A percentile compares a stretch with the other conserved stretches of the same genome.
These are phyloP conservation scores for Prunus dulcis DNA, from an alignment of 306 rosid genomes.

Conservation along the genomic window DNA sequence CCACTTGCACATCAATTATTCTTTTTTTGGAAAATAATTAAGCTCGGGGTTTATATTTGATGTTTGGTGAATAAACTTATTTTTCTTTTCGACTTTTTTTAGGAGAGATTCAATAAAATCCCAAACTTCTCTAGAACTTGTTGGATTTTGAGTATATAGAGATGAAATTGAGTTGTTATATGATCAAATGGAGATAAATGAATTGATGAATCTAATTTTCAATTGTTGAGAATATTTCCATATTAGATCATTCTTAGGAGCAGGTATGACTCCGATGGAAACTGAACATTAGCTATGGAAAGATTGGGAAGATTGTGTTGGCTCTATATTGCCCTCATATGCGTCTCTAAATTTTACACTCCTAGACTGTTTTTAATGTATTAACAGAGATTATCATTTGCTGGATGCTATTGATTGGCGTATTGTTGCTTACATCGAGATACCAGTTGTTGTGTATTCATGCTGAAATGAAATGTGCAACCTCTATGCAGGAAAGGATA, in stretches of 20 bases:
- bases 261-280: not conserved
- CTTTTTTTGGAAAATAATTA: not conserved
- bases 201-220: not conserved
- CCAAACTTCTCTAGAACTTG: not conserved
- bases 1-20: not conserved
- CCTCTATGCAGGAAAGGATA: slow-evolving; percentile 68
- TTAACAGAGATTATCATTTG: not conserved
- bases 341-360: not conserved
- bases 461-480: slow-evolving; percentile 4
- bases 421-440: not conserved
- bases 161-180: not conserved
- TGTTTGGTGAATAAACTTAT: not conserved
- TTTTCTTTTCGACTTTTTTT: not conserved
- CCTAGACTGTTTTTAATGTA: not conserved
- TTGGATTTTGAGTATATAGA: not conserved
- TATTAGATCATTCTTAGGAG: not conserved
- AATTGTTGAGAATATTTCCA: not conserved
- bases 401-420: not conserved
- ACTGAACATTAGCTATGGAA: not conserved
- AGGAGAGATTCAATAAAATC: not conserved
- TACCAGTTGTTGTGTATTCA: slow-evolving; percentile 1
- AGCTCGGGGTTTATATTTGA: not conserved
- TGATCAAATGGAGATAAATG: not conserved
- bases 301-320: not conserved
- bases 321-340: not conserved